These are phyloP conservation scores for Aaosphaeria pasadenensis DNA, from an alignment of 2,329 filamentous ascomycete genomes.

Conservation along the genomic window DNA sequence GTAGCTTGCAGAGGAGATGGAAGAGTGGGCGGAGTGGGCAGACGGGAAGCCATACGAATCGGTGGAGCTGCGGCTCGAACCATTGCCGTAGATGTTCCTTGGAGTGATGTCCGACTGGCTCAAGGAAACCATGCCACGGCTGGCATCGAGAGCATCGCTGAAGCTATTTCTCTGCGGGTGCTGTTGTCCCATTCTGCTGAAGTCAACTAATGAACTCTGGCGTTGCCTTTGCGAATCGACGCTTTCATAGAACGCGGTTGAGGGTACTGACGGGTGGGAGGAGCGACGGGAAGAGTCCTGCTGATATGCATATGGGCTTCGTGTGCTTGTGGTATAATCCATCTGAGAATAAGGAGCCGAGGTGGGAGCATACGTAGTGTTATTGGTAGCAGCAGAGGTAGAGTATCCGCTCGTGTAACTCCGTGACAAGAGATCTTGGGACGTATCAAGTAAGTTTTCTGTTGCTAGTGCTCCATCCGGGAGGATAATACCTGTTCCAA, in stretches of 20 bases:
- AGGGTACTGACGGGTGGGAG: slow-evolving; percentile 78
- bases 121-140: slow-evolving; percentile 91
- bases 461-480: slow-evolving; percentile 59
- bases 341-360: slow-evolving; percentile 72
- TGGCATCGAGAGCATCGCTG: slow-evolving; percentile 86
- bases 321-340: slow-evolving; percentile 61
- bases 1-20: slow-evolving; percentile 78
- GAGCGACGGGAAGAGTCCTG: slow-evolving; percentile 64
- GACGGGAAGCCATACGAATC: slow-evolving; percentile 92
- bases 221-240: slow-evolving; percentile 48
- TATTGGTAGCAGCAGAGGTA: slow-evolving; percentile 67
- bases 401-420: slow-evolving; percentile 67
- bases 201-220: slow-evolving; percentile 65
- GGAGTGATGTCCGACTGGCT: slow-evolving; percentile 82
- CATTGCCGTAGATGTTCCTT: slow-evolving; percentile 78
- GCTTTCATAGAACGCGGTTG: slow-evolving; percentile 49
- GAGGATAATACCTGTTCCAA: slow-evolving; percentile 67
- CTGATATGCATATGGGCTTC: slow-evolving; percentile 55
- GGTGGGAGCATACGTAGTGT: slow-evolving; percentile 63
- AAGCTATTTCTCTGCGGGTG: slow-evolving; percentile 66
- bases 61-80: slow-evolving; percentile 65
- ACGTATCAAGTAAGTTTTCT: slow-evolving; percentile 66
- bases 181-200: slow-evolving; percentile 57
- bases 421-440: slow-evolving; percentile 75
- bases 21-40: slow-evolving; percentile 80